Evolutionary conservation across 2,329 filamentous ascomycete species (phyloP).

Genomic region (Triangularia verruculosa): DNA sequence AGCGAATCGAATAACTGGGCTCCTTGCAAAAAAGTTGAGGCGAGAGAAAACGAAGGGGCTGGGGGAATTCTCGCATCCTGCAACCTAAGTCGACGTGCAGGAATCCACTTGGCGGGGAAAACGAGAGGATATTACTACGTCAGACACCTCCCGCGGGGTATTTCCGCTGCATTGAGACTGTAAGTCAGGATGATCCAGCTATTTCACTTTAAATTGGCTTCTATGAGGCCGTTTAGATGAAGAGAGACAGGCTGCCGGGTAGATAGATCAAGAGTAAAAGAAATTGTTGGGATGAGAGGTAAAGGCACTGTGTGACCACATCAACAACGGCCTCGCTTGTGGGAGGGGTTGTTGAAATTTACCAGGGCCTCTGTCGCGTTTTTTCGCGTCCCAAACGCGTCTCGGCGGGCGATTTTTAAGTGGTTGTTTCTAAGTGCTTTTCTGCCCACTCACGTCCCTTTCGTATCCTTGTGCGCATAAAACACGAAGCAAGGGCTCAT

Average conservation of each 20-base stretch:
- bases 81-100: slow-evolving; percentile 18
- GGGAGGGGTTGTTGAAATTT: neutral
- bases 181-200: slow-evolving; percentile 4
- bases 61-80: slow-evolving; percentile 21
- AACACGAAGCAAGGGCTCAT: slow-evolving; percentile 17
- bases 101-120: slow-evolving; percentile 17
- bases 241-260: neutral
- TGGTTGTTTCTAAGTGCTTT: slow-evolving; percentile 11
- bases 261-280: neutral
- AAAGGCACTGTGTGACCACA: slow-evolving; percentile 1
- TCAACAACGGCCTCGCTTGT: neutral
- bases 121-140: neutral
- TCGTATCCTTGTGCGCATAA: slow-evolving; percentile 13
- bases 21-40: slow-evolving; percentile 18
- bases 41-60: slow-evolving; percentile 28
- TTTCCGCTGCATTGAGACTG: neutral
- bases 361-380: slow-evolving; percentile 14
- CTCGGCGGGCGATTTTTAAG: slow-evolving; percentile 15
- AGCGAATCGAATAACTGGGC: slow-evolving; percentile 22
- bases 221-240: neutral
- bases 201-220: neutral
- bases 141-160: neutral
- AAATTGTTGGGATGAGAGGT: neutral
- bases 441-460: neutral
- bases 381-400: slow-evolving; percentile 23